phyloP scores from a whole-genome alignment of 306 rosid species.

The Castanea mollissima region DNA sequence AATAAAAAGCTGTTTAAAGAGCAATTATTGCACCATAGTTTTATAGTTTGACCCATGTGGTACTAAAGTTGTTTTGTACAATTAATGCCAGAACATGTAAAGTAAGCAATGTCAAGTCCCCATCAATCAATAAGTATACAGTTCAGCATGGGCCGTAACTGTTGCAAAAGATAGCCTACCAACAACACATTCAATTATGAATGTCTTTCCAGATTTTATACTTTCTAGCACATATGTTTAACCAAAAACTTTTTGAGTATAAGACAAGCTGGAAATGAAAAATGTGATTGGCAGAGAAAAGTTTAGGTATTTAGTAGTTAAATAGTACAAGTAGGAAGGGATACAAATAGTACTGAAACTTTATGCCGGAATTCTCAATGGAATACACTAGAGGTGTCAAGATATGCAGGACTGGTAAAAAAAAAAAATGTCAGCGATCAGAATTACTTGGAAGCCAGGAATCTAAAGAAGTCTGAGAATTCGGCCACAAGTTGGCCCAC shows the following conservation, averaged over 20 bases:
- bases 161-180: neutral
- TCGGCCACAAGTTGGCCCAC: no score
- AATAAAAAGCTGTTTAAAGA: neutral
- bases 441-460: no score
- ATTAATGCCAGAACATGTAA: neutral
- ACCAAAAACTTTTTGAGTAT: neutral
- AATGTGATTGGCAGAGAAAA: neutral
- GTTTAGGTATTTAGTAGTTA: neutral
- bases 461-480: no score
- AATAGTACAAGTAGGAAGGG: neutral
- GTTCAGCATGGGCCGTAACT: slow-evolving; percentile 5
- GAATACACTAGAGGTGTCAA: neutral
- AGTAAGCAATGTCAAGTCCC: neutral
- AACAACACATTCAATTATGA: neutral
- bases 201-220: neutral
- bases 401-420: neutral
- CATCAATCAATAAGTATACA: neutral
- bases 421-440: neutral
- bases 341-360: neutral
- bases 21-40: neutral
- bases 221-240: neutral
- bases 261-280: neutral
- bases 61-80: neutral
- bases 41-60: neutral
- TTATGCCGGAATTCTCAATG: neutral